Evolutionary conservation across 108 stramenopile species (phyloP), one percentile per base, ranked within the genome.

Genomic region (Nannochloropsis salina): DNA sequence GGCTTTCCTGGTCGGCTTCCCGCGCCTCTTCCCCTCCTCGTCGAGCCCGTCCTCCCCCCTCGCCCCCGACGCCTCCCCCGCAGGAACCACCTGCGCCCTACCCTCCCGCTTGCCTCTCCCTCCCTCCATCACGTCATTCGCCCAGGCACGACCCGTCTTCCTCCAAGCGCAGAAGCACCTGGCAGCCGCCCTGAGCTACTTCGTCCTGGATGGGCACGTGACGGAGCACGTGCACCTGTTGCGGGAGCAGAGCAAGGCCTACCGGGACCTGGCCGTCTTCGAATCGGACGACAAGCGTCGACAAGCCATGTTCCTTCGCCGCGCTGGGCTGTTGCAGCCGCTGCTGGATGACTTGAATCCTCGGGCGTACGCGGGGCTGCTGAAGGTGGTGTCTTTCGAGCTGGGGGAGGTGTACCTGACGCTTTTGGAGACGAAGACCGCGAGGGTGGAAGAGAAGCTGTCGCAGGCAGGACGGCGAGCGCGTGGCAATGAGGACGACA

Each of bases 351-450:
- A 51, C 42, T 43, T 89, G 8, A 82, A 79, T 21, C n/a, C 22
- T 8, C 82, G 85, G 80, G 85, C 85, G 12, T 89, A 85, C 51
- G 44, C 42, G 5, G 81, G 43, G 11, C 51, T 89, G 12, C 85
- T 83, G 47, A 89, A 89, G 44, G 85, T 85, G 82, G 80, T 89
- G n/a, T 89, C 85, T 10, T 85, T 83, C 42, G 88, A 89, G 83
- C 83, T 89, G 42, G 88, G 88, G 18, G 85, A 89, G 83, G 79
- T 89, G 9, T 84, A 83, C 42, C 45, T 86, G 41, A 82, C 85
- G 31, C 42, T 86, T 51, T 81, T 85, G 44, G 85, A 86, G 61
- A 2, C 86, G 6, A 89, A 89, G 83, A 21, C 40, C 2, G 9
- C 20, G 9, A 81, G 87, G 87, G n/a, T 74, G 3, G 61, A 74